Evolutionary conservation across 306 rosid species (phyloP).

Genomic region (Sophora flavescens): DNA sequence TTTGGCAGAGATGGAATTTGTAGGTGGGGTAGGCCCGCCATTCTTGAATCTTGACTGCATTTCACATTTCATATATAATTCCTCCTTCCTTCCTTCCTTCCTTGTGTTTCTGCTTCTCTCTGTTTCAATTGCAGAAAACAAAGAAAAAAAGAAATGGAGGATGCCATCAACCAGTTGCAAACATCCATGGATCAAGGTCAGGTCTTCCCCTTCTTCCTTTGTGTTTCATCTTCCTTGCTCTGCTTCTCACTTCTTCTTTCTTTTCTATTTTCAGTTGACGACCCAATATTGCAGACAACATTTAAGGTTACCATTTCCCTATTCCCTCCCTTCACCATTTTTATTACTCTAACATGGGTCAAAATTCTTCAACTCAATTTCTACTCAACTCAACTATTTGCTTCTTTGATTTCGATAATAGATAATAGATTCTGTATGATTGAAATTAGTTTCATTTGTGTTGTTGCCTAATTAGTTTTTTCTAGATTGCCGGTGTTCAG

Average conservation of each 20-base stretch:
- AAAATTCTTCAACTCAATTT: not conserved
- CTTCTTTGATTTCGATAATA: not conserved
- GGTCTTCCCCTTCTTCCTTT: constrained; percentile 49
- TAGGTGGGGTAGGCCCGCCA: constrained; percentile 50
- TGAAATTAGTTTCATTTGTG: constrained; percentile 12
- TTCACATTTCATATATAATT: not conserved
- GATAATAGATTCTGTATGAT: constrained; percentile 6
- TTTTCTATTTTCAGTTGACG: constrained; percentile 54
- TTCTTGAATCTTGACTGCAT: constrained; percentile 51
- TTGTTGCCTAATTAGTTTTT: too few relatives aligned
- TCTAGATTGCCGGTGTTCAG: too few relatives aligned
- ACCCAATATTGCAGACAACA: constrained; percentile 59
- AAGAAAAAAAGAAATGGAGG: constrained; percentile 58
- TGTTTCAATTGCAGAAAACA: not conserved
- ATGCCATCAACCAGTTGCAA: constrained; percentile 62
- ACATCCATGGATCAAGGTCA: constrained; percentile 68
- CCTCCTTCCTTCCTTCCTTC: not conserved
- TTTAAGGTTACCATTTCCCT: constrained; percentile 71
- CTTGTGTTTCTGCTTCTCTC: not conserved
- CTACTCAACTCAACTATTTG: too few relatives aligned
- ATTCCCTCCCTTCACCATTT: constrained; percentile 14
- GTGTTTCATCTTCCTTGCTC: not conserved
- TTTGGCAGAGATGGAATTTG: not conserved
- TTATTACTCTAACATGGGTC: constrained; percentile 10
- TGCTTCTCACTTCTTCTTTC: constrained; percentile 3